Conservation (phyloP, 2,329 filamentous ascomycete species). For the Coniochaeta prunicola region DNA sequence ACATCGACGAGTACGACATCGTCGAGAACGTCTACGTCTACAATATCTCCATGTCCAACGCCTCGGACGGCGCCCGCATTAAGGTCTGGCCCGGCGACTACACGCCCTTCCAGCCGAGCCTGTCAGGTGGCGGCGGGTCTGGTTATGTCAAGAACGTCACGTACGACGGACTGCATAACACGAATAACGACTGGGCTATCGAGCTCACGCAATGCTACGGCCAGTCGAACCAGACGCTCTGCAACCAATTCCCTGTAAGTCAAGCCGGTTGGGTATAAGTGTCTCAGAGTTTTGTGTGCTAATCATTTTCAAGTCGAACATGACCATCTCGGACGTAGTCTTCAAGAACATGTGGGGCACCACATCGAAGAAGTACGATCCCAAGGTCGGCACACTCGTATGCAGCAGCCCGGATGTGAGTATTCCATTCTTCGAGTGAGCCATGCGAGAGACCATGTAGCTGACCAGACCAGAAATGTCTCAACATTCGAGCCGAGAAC, state of each 20-base stretch:
- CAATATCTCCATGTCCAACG: constrained; percentile 26
- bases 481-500: constrained; percentile 38
- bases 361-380: constrained; percentile 36
- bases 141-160: constrained; percentile 56
- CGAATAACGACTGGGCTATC: constrained; percentile 2
- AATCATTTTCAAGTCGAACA: constrained; percentile 13
- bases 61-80: constrained; percentile 50
- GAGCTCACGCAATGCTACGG: constrained; percentile 25
- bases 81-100: constrained; percentile 42
- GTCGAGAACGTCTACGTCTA: constrained; percentile 50
- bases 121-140: constrained; percentile 51
- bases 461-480: constrained; percentile 15
- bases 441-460: background rate
- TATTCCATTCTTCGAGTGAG: constrained; percentile 5
- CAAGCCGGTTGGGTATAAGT: no score
- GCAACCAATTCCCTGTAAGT: constrained; percentile 32
- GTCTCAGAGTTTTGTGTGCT: background rate
- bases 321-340: constrained; percentile 49
- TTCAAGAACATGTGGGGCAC: constrained; percentile 50
- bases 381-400: constrained; percentile 36
- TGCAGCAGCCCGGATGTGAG: constrained; percentile 41
- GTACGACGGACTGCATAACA: constrained; percentile 24
- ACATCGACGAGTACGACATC: constrained; percentile 47
- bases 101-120: constrained; percentile 30
- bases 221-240: constrained; percentile 55